Evolutionary conservation across 352 stramenopile genomes (phyloP).

Genomic region (Phytopythium sindhum): DNA sequence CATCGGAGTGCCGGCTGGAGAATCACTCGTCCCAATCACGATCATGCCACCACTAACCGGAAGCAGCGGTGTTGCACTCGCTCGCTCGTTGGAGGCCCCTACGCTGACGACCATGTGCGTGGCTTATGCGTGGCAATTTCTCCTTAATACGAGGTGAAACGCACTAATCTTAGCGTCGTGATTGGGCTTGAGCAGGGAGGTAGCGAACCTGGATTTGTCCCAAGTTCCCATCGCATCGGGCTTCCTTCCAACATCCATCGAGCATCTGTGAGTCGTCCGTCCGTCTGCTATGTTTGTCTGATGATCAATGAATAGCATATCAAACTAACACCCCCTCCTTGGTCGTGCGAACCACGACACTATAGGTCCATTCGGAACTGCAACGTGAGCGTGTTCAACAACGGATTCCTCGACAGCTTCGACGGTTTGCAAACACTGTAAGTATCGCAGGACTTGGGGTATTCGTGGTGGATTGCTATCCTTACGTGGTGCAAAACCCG

Average conservation of each 20-base stretch:
- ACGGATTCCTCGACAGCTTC: constrained; percentile 32
- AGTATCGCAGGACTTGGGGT: not conserved
- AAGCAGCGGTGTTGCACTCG: constrained; percentile 17
- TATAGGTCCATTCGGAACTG: constrained; percentile 23
- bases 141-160: not conserved
- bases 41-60: constrained; percentile 16
- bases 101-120: constrained; percentile 26
- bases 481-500: not conserved
- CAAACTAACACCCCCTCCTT: not conserved
- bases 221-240: constrained; percentile 15
- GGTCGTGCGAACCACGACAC: not conserved
- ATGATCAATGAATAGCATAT: not conserved
- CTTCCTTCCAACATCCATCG: constrained; percentile 29
- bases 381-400: constrained; percentile 25
- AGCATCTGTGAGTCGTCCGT: constrained; percentile 21
- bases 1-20: not conserved
- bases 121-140: not conserved
- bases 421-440: constrained; percentile 22
- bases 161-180: not conserved
- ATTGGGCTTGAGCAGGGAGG: constrained; percentile 13
- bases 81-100: constrained; percentile 18
- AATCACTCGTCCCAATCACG: constrained; percentile 16
- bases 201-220: constrained; percentile 33
- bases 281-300: not conserved
- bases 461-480: not conserved